Base-by-base conservation (phyloP, 2,329 filamentous ascomycete species). In the Sclerotinia borealis region DNA sequence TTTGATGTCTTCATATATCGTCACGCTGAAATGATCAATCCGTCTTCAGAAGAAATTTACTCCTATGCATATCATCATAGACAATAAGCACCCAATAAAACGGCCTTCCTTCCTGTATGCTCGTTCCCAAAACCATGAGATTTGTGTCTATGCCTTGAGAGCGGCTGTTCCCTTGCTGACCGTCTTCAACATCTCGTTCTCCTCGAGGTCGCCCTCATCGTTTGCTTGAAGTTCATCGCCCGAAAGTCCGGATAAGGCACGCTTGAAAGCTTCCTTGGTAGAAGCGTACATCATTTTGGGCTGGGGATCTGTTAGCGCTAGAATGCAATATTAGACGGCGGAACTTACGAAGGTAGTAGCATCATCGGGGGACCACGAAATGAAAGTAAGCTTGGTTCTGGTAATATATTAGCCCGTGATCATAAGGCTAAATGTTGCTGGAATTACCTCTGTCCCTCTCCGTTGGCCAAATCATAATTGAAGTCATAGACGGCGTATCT, bases 251-350 rank as follows among this genome's bases (percentile, higher is more conserved):
- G 85, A 90, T 68, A 95, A 84, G 58, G 89, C 78, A 77, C 88
- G 87, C 85, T 92, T 93, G 71, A 95, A 84, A 65, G 89, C 88
- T 73, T 93, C 89, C 82, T 93, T 95, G 78, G 91, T 95, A 59
- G 91, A 90, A 72, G 90, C 89, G 83, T 93, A 95, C 77, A 92
- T 84, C 91, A 95, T 95, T 83, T 92, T 92, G 78, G 88, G 83
- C 90, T 92, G 70, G 64, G 68, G 47, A 41, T 29, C 10, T 39
- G 11, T 41, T 31, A 49, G 22, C 25, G 34, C 6, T 45, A 15
- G 22, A 34, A 34, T 27, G 29, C n/a, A n/a, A 34, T 17, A 27
- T 27, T 27, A 27, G n/a, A 17, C 10, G 31, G 29, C 13, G 17
- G 55, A 27, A 19, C n/a, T 63, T 52, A 79, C 85, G 77, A 76